Conservation (phyloP, 768 basidiomycete species). For the Leucosporidium yakuticum region DNA sequence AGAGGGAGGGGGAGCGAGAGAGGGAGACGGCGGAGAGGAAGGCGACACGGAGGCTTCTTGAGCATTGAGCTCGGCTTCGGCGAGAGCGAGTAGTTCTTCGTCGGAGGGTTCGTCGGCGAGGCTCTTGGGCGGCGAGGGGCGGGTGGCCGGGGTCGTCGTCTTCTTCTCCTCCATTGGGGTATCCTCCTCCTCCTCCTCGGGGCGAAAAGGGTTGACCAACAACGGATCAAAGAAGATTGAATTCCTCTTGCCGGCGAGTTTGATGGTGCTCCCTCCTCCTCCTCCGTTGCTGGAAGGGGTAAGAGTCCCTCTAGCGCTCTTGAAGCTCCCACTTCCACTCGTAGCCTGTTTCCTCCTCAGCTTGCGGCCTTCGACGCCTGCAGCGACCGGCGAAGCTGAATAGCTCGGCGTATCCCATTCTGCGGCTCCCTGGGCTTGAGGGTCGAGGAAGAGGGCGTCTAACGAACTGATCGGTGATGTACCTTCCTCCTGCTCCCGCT, state of each 20-base stretch:
- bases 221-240: not conserved
- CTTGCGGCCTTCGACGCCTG: not conserved
- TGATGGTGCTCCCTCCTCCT: not conserved
- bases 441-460: not conserved
- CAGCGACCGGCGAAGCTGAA: too few relatives aligned
- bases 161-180: too few relatives aligned
- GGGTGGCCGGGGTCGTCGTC: not conserved
- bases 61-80: too few relatives aligned
- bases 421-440: not conserved
- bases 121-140: too few relatives aligned
- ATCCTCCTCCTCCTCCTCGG: not conserved
- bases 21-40: not conserved
- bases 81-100: too few relatives aligned
- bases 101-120: too few relatives aligned
- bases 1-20: not conserved
- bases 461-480: not conserved
- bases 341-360: not conserved
- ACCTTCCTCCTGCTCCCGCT: too few relatives aligned
- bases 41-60: not conserved
- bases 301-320: not conserved
- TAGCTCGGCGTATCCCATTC: too few relatives aligned
- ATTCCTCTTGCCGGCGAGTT: constrained; percentile 1
- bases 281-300: not conserved
- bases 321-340: not conserved
- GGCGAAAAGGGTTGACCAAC: not conserved